Base-by-base conservation (phyloP, 2,329 filamentous ascomycete species). In the Nothophaeocryptopus gaeumannii region DNA sequence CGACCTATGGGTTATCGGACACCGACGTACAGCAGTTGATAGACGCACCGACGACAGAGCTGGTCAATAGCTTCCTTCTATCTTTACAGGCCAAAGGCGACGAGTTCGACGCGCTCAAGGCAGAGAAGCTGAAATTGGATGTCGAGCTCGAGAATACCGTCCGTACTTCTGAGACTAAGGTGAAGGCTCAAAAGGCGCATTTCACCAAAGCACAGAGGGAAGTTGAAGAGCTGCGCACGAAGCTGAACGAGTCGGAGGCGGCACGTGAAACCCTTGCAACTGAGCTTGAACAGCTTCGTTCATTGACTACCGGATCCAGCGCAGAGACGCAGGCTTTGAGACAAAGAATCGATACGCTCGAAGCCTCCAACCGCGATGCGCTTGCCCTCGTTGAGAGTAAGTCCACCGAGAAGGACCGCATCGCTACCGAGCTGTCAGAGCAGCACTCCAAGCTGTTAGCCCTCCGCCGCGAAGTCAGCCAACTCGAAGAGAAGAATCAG, bases 91-190 rank as follows among this genome's bases (percentile, higher is more conserved):
- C 76, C 29, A 96, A 93, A 69, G 89, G 88, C 32, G 87, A 85
- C 62, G 89, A 96, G 63, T 85, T 82, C 62, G 89, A 96, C 66
- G 80, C 84, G 34, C 74, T 96, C 35, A 89, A 86, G 62, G 85
- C 92, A 8, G 88, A 95, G 58, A 97, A 96, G 73, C 79, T 96
- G 38, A 85, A 89, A 59, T 76, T 88, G 39, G 89, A 96, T 63
- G 93, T 99, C 38, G 91, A 97, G 74, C 80, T 97, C 7, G 93
- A 99, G 69, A 93, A 89, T 70, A 86, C 86, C 13, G 85, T 96
- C 40, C 85, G 90, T 61, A 87, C 82, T 58, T 85, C 86, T 52
- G 92, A 97, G 67, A 83, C 86, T 16, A 88, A 90, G 70, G 84
- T 85, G 58, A 89, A 92, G 65, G 82, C 84, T 8, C 83, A 93